Evolutionary conservation across 1,139 yeast species (phyloP).

Genomic region (Debaryomyces sp.): DNA sequence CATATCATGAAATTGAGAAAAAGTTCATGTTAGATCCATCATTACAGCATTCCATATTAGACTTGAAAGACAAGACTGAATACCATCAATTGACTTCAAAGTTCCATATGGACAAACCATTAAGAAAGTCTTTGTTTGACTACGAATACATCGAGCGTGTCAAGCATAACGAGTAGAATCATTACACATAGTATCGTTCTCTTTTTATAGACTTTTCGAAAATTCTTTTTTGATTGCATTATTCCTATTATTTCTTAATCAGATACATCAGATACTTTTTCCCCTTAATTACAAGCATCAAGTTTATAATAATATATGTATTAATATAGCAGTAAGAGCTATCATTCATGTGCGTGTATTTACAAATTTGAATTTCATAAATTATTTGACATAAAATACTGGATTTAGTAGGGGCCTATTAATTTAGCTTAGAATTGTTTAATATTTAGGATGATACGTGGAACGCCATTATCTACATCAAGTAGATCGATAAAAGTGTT

Average conservation of each 20-base stretch:
- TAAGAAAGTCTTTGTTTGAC: constrained; percentile 33
- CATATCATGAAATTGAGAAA: constrained; percentile 39
- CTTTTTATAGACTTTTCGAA: no score
- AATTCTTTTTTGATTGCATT: not conserved
- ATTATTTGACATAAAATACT: not conserved
- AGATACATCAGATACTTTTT: not conserved
- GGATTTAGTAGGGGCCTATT: not conserved
- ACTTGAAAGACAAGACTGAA: constrained; percentile 19
- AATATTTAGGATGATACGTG: not conserved
- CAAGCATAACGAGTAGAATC: constrained; percentile 11
- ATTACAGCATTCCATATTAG: constrained; percentile 20
- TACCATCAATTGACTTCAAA: constrained; percentile 27
- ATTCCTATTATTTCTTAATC: not conserved
- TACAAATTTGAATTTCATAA: not conserved
- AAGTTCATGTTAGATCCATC: constrained; percentile 24
- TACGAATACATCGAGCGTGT: constrained; percentile 28
- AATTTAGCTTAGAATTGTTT: not conserved
- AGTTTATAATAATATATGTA: not conserved
- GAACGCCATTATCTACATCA: not conserved
- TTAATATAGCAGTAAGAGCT: not conserved
- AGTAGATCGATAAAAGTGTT: not conserved
- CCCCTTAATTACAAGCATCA: not conserved
- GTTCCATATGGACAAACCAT: constrained; percentile 31
- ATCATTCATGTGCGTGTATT: not conserved
- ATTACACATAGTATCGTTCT: no score